Percentiles rank a stretch among this genome's conserved stretches.
Conservation (phyloP, 1,139 yeast species). For the Blastobotrys ciferrii region DNA sequence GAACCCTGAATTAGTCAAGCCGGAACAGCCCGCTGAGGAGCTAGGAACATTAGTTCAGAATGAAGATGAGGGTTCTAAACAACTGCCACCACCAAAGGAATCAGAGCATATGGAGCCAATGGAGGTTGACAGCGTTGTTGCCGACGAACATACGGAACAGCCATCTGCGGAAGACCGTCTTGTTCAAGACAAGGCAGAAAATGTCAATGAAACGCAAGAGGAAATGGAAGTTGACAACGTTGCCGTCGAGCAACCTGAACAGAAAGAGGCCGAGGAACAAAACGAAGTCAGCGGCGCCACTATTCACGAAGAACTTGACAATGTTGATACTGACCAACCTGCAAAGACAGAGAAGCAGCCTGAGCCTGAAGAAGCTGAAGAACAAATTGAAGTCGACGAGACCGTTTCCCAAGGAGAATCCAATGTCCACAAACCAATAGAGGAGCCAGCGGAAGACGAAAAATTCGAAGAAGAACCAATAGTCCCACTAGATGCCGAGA, state of each 20-base stretch:
- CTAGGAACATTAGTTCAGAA: not conserved
- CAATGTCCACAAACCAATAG: too few species aligned
- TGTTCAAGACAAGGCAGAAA: not conserved
- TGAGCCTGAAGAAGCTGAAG: not conserved
- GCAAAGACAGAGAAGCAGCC: too few species aligned
- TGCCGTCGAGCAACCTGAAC: not conserved
- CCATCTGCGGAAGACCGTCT: not conserved
- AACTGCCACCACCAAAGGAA: not conserved
- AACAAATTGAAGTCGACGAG: too few species aligned
- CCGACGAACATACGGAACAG: not conserved
- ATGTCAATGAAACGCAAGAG: too few species aligned
- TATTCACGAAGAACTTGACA: not conserved
- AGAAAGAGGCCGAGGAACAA: not conserved
- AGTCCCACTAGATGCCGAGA: too few species aligned
- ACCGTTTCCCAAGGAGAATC: too few species aligned
- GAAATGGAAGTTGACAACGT: not conserved
- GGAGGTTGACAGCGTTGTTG: not conserved
- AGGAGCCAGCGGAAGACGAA: too few species aligned
- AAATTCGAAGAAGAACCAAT: constrained; percentile 2
- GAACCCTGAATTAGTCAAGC: too few species aligned
- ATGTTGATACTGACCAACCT: not conserved
- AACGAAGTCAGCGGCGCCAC: not conserved
- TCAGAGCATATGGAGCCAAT: too few species aligned
- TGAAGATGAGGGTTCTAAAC: not conserved
- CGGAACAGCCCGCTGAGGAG: not conserved